These are phyloP conservation scores for Rhizoctonia solani DNA, from an alignment of 1,284 basidiomycete species.

Conservation along the genomic window DNA sequence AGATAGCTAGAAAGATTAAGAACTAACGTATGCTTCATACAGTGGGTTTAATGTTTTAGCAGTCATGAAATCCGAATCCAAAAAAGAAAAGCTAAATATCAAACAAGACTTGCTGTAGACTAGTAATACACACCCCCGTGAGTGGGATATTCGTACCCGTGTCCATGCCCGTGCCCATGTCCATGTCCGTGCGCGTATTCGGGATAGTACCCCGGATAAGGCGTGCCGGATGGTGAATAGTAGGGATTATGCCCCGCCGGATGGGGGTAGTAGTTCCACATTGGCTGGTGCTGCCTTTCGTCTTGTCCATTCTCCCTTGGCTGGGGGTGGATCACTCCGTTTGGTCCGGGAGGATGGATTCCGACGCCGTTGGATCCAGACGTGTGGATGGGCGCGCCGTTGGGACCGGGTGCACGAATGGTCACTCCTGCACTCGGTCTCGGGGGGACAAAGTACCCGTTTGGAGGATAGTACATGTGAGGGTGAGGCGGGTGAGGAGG, in stretches of 20 bases:
- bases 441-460: constrained; percentile 25
- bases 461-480: constrained; percentile 19
- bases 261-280: constrained; percentile 27
- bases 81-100: not conserved
- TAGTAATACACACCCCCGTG: constrained; percentile 30
- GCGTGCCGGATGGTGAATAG: constrained; percentile 30
- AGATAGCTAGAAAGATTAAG: too few species aligned
- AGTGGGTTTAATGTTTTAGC: too few species aligned
- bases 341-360: too few species aligned
- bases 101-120: not conserved
- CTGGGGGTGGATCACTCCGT: too few species aligned
- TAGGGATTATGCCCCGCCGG: constrained; percentile 10
- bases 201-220: constrained; percentile 28
- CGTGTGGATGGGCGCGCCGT: constrained; percentile 1
- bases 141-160: constrained; percentile 23
- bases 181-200: too few species aligned
- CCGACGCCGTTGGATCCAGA: too few species aligned
- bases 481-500: constrained; percentile 10
- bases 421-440: constrained; percentile 23
- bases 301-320: not conserved
- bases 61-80: too few species aligned
- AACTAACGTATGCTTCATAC: too few species aligned
- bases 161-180: constrained; percentile 7
- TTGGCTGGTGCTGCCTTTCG: not conserved
- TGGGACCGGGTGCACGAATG: constrained; percentile 33